Evolutionary conservation across 768 basidiomycete genomes (phyloP).

Genomic region (Suillus fuscotomentosus): DNA sequence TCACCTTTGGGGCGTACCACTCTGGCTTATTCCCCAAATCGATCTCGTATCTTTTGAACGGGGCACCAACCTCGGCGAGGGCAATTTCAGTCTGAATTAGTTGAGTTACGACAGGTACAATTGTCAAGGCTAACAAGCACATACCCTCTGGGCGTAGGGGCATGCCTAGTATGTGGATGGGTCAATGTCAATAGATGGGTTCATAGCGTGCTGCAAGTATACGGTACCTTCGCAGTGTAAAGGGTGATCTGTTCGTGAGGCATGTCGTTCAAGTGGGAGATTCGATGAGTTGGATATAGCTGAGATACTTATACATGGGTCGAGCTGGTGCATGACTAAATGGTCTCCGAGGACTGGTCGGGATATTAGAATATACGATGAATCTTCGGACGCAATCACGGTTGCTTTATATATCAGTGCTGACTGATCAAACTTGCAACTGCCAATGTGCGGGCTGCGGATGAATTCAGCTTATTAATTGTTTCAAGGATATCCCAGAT

Average conservation of each 20-base stretch:
- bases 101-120: background rate
- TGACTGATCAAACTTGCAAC: background rate
- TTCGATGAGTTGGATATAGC: background rate
- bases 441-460: too few relatives aligned
- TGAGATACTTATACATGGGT: background rate
- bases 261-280: background rate
- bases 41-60: slow-evolving; percentile 53
- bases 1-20: slow-evolving; percentile 66
- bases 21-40: slow-evolving; percentile 65
- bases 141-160: slow-evolving; percentile 58
- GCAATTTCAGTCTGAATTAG: slow-evolving; percentile 53
- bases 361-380: background rate
- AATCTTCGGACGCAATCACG: background rate
- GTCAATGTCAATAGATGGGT: slow-evolving; percentile 1
- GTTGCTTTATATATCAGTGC: background rate
- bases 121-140: slow-evolving; percentile 7
- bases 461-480: too few relatives aligned
- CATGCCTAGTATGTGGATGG: slow-evolving; percentile 39
- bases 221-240: slow-evolving; percentile 46
- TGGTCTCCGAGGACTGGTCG: background rate
- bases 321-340: background rate
- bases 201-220: background rate
- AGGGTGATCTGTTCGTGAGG: slow-evolving; percentile 36
- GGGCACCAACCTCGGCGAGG: slow-evolving; percentile 51
- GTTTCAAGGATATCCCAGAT: too few relatives aligned